These are phyloP conservation scores for Omphalotus olearius DNA, from an alignment of 1,284 basidiomycete genomes.

Conservation along the genomic window DNA sequence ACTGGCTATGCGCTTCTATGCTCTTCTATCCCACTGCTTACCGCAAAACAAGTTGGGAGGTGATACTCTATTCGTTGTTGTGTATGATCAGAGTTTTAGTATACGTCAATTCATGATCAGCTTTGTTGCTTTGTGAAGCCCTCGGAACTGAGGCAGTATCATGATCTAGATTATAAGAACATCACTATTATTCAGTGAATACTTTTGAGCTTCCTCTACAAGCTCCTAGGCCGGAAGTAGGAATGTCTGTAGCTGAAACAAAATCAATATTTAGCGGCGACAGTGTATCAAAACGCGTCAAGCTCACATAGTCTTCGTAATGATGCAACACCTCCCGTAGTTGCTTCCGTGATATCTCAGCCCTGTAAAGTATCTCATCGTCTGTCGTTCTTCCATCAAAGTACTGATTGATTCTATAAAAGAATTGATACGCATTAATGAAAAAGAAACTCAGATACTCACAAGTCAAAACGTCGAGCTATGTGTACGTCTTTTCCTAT, in stretches of 20 bases:
- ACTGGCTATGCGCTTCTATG: no score
- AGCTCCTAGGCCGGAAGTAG: conserved; percentile 10
- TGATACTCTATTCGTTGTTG: no score
- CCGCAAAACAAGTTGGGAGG: no score
- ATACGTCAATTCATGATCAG: no score
- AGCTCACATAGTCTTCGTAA: conserved; percentile 73
- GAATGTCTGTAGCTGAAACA: conserved; percentile 28
- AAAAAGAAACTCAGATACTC: conserved; percentile 24
- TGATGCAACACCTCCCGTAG: conserved; percentile 74
- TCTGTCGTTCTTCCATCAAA: conserved; percentile 80
- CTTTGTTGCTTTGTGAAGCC: no score
- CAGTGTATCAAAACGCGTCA: not conserved
- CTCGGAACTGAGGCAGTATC: no score
- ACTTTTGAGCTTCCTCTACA: not conserved
- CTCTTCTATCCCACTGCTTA: no score
- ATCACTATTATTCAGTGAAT: not conserved
- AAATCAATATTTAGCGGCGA: not conserved
- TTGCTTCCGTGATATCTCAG: conserved; percentile 72
- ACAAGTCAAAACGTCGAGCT: conserved; percentile 65
- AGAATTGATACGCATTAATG: conserved; percentile 3
- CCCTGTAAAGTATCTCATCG: conserved; percentile 74
- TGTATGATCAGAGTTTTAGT: no score
- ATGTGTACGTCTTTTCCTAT: conserved; percentile 67
- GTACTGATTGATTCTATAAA: conserved; percentile 68
- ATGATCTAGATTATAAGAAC: not conserved